Base-by-base conservation (phyloP, 2,329 filamentous ascomycete species). In the Talaromyces atroroseus region DNA sequence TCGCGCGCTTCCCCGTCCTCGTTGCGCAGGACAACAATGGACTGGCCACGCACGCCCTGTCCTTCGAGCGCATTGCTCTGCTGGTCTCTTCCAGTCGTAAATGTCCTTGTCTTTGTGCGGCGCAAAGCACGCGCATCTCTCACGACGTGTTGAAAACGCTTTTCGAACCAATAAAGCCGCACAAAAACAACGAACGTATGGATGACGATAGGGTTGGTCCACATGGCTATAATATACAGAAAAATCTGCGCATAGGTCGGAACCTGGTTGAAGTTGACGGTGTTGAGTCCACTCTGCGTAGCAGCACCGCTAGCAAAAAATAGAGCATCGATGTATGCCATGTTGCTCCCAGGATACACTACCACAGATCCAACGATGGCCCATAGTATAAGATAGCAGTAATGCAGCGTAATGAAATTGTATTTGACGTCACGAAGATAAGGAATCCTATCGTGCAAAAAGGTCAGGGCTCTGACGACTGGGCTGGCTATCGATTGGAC, bases 101-200 rank as follows among this genome's bases (percentile, higher is more conserved):
- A 74, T 49, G 75, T 80, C 54, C 76, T 76, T 74, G 68, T 86
- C 74, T 74, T 83, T 73, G 67, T 88, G 75, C 81, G 80, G 54
- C 92, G 83, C 53, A 86, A 77, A 45, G 76, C 78, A 54, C 84
- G 83, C 1, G 89, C 85, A 64, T 95, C 89, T 34, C 80, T 80
- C 14, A 88, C 91, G 61, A 96, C 82, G 64, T 89, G 81, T 68
- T 95, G 88, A 68, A 99, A 97, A 7, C 92, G 84, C 72, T 95
- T 96, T 73, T 99, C 92, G 69, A 99, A 99, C 92, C 92, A 99
- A 74, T 96, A 96, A 1, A 99, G 78, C 24, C 94, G 88, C 14
- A 97, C 80, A 64, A 96, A 92, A 7, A 99, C 94, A 46, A 99
- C 90, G 46, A 84, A 88, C 1, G 88, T 84, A 67, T 95, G 85